phyloP scores from a whole-genome alignment of 805 yeast species.

The Metschnikowia lunata region DNA sequence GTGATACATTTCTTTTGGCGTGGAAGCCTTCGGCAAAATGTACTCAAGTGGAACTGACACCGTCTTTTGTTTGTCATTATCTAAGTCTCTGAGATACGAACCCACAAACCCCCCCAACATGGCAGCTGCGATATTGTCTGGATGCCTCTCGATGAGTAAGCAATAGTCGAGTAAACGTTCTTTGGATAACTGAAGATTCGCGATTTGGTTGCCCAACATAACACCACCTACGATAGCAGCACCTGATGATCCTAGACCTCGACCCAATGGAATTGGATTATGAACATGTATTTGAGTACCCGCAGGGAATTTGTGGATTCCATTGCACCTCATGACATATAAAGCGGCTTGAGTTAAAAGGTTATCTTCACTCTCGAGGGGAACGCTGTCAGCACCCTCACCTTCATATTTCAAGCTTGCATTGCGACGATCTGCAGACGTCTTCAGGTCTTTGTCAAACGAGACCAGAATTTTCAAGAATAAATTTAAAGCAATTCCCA shows the following conservation, averaged over 20 bases:
- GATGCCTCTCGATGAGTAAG: conserved; percentile 96
- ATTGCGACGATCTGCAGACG: conserved; percentile 60
- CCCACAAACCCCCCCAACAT: conserved; percentile 99
- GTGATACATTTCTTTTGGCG: conserved; percentile 51
- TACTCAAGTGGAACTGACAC: conserved; percentile 82
- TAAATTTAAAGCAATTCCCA: conserved; percentile 83
- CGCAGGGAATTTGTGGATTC: conserved; percentile 67
- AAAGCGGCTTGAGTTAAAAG: conserved; percentile 90
- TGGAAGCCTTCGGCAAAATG: conserved; percentile 68
- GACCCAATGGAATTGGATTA: conserved; percentile 93
- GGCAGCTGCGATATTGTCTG: conserved; percentile 97
- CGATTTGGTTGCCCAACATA: conserved; percentile 81
- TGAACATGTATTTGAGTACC: conserved; percentile 78
- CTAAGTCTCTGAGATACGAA: conserved; percentile 78
- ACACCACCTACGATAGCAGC: conserved; percentile 99
- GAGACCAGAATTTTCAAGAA: conserved; percentile 66
- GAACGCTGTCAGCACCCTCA: conserved; percentile 79
- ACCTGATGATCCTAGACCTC: conserved; percentile 96
- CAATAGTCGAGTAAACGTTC: conserved; percentile 89
- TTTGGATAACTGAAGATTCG: conserved; percentile 65
- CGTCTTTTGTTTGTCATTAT: conserved; percentile 64
- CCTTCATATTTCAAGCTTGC: conserved; percentile 69
- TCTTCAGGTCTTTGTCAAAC: conserved; percentile 48
- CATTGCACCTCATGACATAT: conserved; percentile 83
- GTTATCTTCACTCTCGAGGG: conserved; percentile 71